A percentile compares a stretch with the other conserved stretches of the same genome.
Evolutionary conservation across 2,329 filamentous ascomycete genomes (phyloP).

Genomic region (Ambrosiella cleistominuta): DNA sequence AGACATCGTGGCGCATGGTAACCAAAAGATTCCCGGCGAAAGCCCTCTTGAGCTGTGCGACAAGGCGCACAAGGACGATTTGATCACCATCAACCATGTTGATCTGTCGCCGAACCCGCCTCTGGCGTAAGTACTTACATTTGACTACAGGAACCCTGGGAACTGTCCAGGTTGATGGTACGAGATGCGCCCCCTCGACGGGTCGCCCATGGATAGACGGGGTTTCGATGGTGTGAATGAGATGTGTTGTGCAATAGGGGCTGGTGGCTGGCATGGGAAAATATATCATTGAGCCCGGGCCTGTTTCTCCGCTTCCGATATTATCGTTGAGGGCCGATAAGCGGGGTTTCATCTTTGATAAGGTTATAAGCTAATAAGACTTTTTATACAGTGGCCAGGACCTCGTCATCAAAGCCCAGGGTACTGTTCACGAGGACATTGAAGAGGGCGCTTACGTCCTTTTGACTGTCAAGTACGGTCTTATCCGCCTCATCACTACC

Average conservation of each 20-base stretch:
- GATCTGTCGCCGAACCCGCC: constrained; percentile 78
- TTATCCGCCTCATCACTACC: constrained; percentile 75
- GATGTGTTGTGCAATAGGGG: no score
- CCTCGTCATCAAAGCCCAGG: constrained; percentile 62
- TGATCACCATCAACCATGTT: constrained; percentile 61
- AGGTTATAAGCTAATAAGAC: constrained; percentile 15
- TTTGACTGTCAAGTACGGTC: constrained; percentile 78
- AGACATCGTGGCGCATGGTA: constrained; percentile 17
- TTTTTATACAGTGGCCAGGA: constrained; percentile 45
- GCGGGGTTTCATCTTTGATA: constrained; percentile 13
- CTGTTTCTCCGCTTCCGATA: no score
- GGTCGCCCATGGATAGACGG: no score
- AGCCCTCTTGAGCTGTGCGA: constrained; percentile 71
- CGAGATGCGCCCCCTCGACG: no score
- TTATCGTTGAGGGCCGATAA: constrained; percentile 1
- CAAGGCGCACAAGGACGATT: constrained; percentile 45
- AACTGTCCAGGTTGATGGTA: no score
- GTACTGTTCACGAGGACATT: constrained; percentile 55
- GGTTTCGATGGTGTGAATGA: no score
- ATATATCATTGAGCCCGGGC: no score
- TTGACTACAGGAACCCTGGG: no score
- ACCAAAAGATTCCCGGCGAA: constrained; percentile 58
- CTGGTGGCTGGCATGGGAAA: no score
- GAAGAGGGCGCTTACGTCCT: constrained; percentile 64
- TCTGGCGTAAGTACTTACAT: constrained; percentile 44